Conservation (phyloP, 2,329 filamentous ascomycete genomes). For the Aspergillus fischeri region DNA sequence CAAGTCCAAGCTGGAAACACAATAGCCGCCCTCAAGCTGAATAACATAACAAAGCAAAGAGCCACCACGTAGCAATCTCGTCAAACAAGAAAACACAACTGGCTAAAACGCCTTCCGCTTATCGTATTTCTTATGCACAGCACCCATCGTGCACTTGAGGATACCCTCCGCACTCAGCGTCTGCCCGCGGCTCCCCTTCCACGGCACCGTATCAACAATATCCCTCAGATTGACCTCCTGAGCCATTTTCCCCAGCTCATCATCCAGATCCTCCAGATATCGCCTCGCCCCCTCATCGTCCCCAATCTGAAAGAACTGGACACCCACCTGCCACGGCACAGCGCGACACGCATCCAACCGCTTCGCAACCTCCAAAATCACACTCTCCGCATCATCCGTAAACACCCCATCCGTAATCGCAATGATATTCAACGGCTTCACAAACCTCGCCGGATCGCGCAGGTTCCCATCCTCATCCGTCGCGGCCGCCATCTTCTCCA, state of each 20-base stretch:
- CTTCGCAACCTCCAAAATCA: constrained; percentile 64
- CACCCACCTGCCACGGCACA: constrained; percentile 76
- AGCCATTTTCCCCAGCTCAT: constrained; percentile 58
- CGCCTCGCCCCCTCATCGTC: constrained; percentile 61
- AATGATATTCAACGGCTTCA: constrained; percentile 85
- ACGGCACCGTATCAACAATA: constrained; percentile 88
- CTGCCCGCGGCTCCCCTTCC: constrained; percentile 48
- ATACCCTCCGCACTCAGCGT: constrained; percentile 65
- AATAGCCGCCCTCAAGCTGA: neutral
- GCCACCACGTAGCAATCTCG: constrained; percentile 5
- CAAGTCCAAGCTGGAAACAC: neutral
- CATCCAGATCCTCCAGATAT: constrained; percentile 70
- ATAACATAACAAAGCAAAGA: neutral
- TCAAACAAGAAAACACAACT: constrained; percentile 3
- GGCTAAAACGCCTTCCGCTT: constrained; percentile 27
- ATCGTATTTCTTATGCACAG: constrained; percentile 66
- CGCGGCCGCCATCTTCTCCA: constrained; percentile 42
- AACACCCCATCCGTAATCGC: constrained; percentile 86
- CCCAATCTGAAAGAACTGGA: constrained; percentile 96
- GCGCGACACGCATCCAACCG: constrained; percentile 57
- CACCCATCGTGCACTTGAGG: constrained; percentile 76
- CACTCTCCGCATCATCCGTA: constrained; percentile 70
- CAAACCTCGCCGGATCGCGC: constrained; percentile 29
- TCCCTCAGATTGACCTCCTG: constrained; percentile 57
- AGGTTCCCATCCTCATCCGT: constrained; percentile 31